phyloP scores from a whole-genome alignment of 2,329 filamentous ascomycete species.

The Fusarium sp. region DNA sequence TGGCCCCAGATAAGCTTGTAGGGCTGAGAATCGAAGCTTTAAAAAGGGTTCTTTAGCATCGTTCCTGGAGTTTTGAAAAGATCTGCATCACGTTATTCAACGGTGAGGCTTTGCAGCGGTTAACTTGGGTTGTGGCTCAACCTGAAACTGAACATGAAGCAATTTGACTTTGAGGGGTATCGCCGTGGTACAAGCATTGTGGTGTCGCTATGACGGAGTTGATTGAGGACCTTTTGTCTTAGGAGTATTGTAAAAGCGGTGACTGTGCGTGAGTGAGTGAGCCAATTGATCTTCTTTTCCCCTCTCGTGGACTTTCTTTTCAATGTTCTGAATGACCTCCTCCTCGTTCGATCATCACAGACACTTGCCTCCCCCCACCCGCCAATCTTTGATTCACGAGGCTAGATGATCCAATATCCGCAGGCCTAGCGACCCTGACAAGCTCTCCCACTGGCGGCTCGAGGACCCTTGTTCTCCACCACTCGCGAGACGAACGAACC shows the following conservation, averaged over 20 bases:
- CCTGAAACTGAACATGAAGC: not conserved
- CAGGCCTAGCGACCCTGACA: conserved; percentile 17
- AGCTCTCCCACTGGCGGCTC: conserved; percentile 29
- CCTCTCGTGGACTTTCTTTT: not conserved
- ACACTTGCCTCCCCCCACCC: not conserved
- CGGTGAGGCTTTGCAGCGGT: not conserved
- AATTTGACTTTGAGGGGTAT: not conserved
- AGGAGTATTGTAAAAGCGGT: not conserved
- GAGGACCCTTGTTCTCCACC: conserved; percentile 25
- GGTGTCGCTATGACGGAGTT: not conserved
- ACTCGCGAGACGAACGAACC: conserved; percentile 26
- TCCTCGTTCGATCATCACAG: not conserved
- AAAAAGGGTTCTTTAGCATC: not conserved
- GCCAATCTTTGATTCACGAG: conserved; percentile 25
- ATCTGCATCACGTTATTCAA: not conserved
- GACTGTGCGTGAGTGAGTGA: not conserved
- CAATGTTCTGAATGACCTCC: not conserved
- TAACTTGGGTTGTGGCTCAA: not conserved
- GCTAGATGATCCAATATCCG: conserved; percentile 28
- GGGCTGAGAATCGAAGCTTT: not conserved
- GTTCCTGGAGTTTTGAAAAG: not conserved
- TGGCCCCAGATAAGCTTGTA: not conserved
- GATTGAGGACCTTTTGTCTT: not conserved
- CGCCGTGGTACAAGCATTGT: not conserved
- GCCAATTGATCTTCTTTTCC: not conserved